Conservation (phyloP, 208 protist species). For the Strigomonas culicis region DNA sequence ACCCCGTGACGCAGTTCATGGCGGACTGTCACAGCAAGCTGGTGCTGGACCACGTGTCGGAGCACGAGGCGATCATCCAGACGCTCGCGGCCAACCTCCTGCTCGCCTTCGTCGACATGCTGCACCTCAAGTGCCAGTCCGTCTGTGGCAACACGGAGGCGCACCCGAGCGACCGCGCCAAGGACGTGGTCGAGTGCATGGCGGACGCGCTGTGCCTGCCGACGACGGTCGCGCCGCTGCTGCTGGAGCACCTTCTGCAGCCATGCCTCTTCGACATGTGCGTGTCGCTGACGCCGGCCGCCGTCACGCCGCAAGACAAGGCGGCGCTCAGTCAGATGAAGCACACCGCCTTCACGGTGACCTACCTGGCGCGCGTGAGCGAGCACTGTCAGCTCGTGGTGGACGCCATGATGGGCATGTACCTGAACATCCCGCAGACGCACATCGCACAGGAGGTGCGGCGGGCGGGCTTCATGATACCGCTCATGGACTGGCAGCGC, state of each 20-base stretch:
- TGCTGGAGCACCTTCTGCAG: constrained; percentile 59
- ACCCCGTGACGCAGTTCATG: constrained; percentile 54
- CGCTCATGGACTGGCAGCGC: constrained; percentile 85
- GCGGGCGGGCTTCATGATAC: constrained; percentile 50
- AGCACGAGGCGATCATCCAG: constrained; percentile 72
- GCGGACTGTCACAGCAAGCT: constrained; percentile 53
- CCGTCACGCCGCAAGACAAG: constrained; percentile 13
- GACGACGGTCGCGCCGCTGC: constrained; percentile 54
- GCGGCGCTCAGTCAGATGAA: constrained; percentile 19
- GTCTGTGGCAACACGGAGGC: constrained; percentile 32
- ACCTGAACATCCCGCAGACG: constrained; percentile 60
- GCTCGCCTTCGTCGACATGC: constrained; percentile 68
- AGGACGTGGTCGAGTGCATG: constrained; percentile 73
- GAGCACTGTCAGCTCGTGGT: constrained; percentile 85
- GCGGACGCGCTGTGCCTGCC: constrained; percentile 74
- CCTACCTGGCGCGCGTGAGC: constrained; percentile 55
- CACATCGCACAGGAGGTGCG: constrained; percentile 67
- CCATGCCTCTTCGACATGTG: constrained; percentile 71
- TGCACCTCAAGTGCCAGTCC: constrained; percentile 56
- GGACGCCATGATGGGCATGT: constrained; percentile 78
- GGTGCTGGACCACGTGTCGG: constrained; percentile 60
- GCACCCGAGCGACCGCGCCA: constrained; percentile 30
- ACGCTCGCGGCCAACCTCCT: constrained; percentile 62
- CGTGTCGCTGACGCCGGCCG: constrained; percentile 31
- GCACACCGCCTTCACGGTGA: constrained; percentile 37